phyloP scores from a whole-genome alignment of 768 basidiomycete species.

The Pleurotus salmoneostramineus region DNA sequence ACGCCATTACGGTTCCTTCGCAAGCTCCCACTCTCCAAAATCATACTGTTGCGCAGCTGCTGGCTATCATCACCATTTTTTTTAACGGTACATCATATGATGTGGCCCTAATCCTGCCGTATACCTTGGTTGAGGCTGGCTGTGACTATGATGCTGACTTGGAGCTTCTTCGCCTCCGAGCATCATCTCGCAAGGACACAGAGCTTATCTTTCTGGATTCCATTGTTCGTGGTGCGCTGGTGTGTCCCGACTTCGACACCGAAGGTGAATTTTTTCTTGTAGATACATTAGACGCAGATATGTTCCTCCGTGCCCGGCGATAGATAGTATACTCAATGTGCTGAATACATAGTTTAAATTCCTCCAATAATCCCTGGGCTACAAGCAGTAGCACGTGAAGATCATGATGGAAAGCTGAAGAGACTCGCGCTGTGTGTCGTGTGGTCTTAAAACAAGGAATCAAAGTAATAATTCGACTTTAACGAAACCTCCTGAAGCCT shows the following conservation, averaged over 20 bases:
- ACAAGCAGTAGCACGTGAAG: no score
- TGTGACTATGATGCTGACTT: conserved; percentile 17
- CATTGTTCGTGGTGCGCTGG: conserved; percentile 23
- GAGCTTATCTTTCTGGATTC: conserved; percentile 22
- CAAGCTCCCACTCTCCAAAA: not conserved
- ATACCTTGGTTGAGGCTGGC: conserved; percentile 8
- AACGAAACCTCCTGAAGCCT: no score
- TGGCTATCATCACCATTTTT: conserved; percentile 17
- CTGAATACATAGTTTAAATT: no score
- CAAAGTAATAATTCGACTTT: no score
- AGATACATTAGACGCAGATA: conserved; percentile 24
- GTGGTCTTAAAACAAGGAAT: no score
- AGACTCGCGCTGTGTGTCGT: no score
- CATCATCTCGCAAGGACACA: not conserved
- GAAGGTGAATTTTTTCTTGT: conserved; percentile 19
- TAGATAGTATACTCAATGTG: no score
- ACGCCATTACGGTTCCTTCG: not conserved
- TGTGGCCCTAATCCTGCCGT: conserved; percentile 18
- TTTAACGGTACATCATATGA: conserved; percentile 3
- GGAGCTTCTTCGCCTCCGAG: conserved; percentile 13
- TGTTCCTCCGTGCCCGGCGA: conserved; percentile 9
- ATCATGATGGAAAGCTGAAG: no score
- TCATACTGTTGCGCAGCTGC: conserved; percentile 15
- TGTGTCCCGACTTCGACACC: conserved; percentile 16
- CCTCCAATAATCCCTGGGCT: no score